Evolutionary conservation across 1,284 basidiomycete genomes (phyloP), one percentile per base, ranked within the genome.

Genomic region (Ustilago shanxiensis): DNA sequence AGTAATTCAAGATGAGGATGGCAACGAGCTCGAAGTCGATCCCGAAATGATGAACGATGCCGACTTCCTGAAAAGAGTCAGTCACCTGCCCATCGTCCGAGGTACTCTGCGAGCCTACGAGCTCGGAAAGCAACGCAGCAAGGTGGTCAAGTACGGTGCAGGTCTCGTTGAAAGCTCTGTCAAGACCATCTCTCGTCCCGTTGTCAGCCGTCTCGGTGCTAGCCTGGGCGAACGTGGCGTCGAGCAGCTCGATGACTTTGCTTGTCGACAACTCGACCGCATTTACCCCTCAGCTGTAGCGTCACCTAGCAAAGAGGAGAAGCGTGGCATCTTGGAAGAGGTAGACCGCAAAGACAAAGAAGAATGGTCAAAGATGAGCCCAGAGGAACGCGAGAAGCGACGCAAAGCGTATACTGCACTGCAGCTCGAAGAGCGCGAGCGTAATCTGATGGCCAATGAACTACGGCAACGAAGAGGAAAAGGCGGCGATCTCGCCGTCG

Each of bases 161-260:
- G 92, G 92, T 84, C 92, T 95, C 88, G 91, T 95, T 87, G 94
- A 95, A 86, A 93, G 91, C 2, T 91, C 92, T 47, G 90, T 95
- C 60, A 93, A 92, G 85, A 89, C 91, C 31, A 91, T 95, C 58
- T 94, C 93, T 13, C 89, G 91, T 10, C 93, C 94, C n/a, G 93
- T 95, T 55, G 92, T 94, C 66, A 90, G 92, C 72, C 90, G 92
- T 50, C 88, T 95, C 0, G 79, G 79, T 35, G 79, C 79, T n/a
- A 70, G 69, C 24, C 81, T 86, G 6, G 83, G 93, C 90, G 47
- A 91, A 90, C 61, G 77, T 29, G 77, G 83, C 14, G 84, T 86
- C 16, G 91, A 90, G 68, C 91, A 92, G 81, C 87, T 94, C n/a
- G 94, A 95, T 78, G 93, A 93, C 70, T 95, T 95, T 86, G 94